Percentiles rank a stretch among this genome's conserved stretches.
Conservation (phyloP, 208 protist species). For the Acanthamoeba sp. region DNA sequence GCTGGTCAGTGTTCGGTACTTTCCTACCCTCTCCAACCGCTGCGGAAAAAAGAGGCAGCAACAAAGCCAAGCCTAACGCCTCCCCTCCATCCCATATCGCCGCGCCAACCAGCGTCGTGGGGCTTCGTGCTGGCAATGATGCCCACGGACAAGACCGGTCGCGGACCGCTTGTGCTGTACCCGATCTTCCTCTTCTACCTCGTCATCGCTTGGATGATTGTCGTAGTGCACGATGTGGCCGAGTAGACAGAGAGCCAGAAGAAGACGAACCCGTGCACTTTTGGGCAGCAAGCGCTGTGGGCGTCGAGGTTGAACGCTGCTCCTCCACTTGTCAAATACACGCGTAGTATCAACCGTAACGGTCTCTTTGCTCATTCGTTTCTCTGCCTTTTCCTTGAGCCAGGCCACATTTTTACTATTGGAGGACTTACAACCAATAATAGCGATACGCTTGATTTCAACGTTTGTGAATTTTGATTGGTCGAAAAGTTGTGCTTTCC, state of each 20-base stretch:
- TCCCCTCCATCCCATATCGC: no score
- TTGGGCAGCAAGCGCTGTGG: neutral
- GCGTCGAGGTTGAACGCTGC: no score
- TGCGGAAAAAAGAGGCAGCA: no score
- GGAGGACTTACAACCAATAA: neutral
- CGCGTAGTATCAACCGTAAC: neutral
- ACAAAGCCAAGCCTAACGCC: no score
- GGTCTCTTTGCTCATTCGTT: neutral
- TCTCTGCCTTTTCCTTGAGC: neutral
- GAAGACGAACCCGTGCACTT: neutral
- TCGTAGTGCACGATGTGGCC: slow-evolving; percentile 73
- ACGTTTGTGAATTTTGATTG: neutral
- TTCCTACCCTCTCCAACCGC: neutral
- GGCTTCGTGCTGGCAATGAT: slow-evolving; percentile 92
- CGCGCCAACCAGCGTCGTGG: slow-evolving; percentile 90
- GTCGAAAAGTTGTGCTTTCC: neutral
- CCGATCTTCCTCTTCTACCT: slow-evolving; percentile 95
- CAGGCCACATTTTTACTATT: neutral
- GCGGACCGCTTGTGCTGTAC: slow-evolving; percentile 92
- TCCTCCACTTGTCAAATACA: neutral
- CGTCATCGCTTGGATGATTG: slow-evolving; percentile 93
- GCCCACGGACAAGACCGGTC: slow-evolving; percentile 77
- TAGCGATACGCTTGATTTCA: neutral
- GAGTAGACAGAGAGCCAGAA: neutral
- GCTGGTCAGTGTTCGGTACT: slow-evolving; percentile 91